phyloP scores from a whole-genome alignment of 208 protist species.

The Trypanosoma brucei region DNA sequence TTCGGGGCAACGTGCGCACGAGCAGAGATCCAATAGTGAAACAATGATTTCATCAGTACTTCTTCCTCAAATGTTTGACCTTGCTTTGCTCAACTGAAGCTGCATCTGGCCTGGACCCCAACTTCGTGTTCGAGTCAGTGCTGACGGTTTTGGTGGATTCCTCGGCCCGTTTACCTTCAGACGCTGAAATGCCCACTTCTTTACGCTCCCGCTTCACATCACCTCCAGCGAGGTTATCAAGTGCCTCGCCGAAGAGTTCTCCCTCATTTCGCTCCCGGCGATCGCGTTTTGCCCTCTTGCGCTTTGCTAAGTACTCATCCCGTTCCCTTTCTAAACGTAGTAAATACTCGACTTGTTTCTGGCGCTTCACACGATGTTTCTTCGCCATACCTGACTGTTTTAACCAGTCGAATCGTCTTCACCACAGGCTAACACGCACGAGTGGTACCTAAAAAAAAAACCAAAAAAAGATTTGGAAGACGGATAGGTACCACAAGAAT shows the following conservation, averaged over 20 bases:
- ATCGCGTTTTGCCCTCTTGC: conserved; percentile 53
- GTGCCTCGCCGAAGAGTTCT: conserved; percentile 22
- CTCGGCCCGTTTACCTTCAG: too few species aligned
- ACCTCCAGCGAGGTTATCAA: conserved; percentile 13
- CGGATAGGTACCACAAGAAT: too few species aligned
- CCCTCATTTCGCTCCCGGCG: conserved; percentile 48
- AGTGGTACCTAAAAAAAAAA: too few species aligned
- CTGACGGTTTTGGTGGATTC: too few species aligned
- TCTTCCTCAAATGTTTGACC: too few species aligned
- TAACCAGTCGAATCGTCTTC: conserved; percentile 4
- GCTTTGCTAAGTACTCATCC: conserved; percentile 70
- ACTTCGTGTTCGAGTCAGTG: too few species aligned
- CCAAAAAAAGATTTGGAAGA: too few species aligned
- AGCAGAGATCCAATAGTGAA: too few species aligned
- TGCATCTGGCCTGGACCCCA: too few species aligned
- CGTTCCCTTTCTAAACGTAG: conserved; percentile 64
- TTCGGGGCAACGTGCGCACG: too few species aligned
- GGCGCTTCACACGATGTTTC: conserved; percentile 85
- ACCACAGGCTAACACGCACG: not conserved
- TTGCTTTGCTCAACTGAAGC: too few species aligned
- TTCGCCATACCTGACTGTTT: conserved; percentile 59
- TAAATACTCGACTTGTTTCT: conserved; percentile 79
- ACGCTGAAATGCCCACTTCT: not conserved
- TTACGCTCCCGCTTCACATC: conserved; percentile 21
- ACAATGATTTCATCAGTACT: too few species aligned